Percentiles rank a stretch among this genome's conserved stretches.
These are phyloP conservation scores for Cercospora zeina DNA, from an alignment of 2,329 filamentous ascomycete genomes.

Conservation along the genomic window DNA sequence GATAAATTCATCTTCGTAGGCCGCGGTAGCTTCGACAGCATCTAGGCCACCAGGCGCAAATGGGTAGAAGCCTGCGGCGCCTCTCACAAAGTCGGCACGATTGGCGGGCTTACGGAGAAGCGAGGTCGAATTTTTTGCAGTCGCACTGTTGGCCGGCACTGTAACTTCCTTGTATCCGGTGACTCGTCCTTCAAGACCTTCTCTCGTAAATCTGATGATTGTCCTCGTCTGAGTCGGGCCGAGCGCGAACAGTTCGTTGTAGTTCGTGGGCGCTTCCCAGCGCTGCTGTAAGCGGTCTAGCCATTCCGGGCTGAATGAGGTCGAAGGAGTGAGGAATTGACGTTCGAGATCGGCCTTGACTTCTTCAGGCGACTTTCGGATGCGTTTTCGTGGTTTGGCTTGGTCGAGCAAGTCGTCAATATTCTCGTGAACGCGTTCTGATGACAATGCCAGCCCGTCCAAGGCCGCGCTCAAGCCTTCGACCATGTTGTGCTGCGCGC, in stretches of 20 bases:
- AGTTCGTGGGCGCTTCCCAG: slow-evolving; percentile 81
- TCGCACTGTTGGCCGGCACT: slow-evolving; percentile 82
- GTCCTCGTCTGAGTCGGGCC: slow-evolving; percentile 91
- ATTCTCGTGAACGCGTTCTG: slow-evolving; percentile 27
- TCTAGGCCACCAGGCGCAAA: slow-evolving; percentile 91
- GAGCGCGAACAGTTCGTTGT: slow-evolving; percentile 80
- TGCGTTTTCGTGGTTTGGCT: slow-evolving; percentile 54
- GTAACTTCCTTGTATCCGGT: slow-evolving; percentile 94
- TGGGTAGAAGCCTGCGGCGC: slow-evolving; percentile 89
- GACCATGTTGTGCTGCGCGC: slow-evolving; percentile 23
- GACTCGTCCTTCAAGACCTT: slow-evolving; percentile 88
- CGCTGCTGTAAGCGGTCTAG: slow-evolving; percentile 83
- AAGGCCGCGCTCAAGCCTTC: slow-evolving; percentile 52
- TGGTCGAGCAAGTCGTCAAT: slow-evolving; percentile 63
- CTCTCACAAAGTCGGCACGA: slow-evolving; percentile 86
- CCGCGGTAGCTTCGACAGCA: slow-evolving; percentile 79
- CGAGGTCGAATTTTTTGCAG: slow-evolving; percentile 93
- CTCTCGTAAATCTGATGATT: slow-evolving; percentile 87
- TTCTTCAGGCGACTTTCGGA: slow-evolving; percentile 58
- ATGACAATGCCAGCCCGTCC: slow-evolving; percentile 52
- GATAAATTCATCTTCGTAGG: slow-evolving; percentile 73
- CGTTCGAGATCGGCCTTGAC: slow-evolving; percentile 70
- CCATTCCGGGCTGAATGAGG: slow-evolving; percentile 79
- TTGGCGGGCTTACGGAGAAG: slow-evolving; percentile 81
- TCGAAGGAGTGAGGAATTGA: slow-evolving; percentile 76